Evolutionary conservation across 345 rosid genomes (phyloP).

Genomic region (Microthlaspi erraticum): DNA sequence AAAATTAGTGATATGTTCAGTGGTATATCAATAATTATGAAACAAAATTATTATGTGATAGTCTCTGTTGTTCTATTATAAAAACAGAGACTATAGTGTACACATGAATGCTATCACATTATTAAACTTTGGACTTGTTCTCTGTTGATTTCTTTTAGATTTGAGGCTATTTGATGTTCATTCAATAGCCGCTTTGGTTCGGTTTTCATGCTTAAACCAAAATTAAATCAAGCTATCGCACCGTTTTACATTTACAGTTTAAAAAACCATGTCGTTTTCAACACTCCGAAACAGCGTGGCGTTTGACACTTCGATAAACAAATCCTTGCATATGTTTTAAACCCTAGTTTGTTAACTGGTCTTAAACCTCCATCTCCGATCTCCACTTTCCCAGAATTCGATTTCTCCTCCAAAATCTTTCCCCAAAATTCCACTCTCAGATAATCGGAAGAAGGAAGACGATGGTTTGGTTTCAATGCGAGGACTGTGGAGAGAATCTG

Average conservation of each 20-base stretch:
- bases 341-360: slow-evolving; percentile 13
- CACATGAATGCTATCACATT: too few relatives aligned
- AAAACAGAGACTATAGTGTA: too few relatives aligned
- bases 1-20: too few relatives aligned
- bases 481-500: slow-evolving; percentile 88
- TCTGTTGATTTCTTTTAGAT: too few relatives aligned
- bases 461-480: slow-evolving; percentile 99
- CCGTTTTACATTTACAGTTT: neutral
- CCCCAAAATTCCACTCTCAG: neutral
- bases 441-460: slow-evolving; percentile 29
- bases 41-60: too few relatives aligned
- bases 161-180: too few relatives aligned
- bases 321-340: neutral
- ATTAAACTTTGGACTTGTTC: too few relatives aligned
- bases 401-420: neutral
- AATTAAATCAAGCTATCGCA: neutral
- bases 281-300: slow-evolving; percentile 19
- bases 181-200: neutral
- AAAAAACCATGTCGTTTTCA: slow-evolving; percentile 20
- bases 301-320: slow-evolving; percentile 6
- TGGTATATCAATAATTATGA: too few relatives aligned
- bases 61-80: too few relatives aligned
- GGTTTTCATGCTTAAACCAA: slow-evolving; percentile 4
- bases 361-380: slow-evolving; percentile 28
- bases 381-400: neutral